A percentile compares a stretch with the other conserved stretches of the same genome.
These are phyloP conservation scores for Aspergillus spinulosporus DNA, from an alignment of 2,329 filamentous ascomycete species.

Conservation along the genomic window DNA sequence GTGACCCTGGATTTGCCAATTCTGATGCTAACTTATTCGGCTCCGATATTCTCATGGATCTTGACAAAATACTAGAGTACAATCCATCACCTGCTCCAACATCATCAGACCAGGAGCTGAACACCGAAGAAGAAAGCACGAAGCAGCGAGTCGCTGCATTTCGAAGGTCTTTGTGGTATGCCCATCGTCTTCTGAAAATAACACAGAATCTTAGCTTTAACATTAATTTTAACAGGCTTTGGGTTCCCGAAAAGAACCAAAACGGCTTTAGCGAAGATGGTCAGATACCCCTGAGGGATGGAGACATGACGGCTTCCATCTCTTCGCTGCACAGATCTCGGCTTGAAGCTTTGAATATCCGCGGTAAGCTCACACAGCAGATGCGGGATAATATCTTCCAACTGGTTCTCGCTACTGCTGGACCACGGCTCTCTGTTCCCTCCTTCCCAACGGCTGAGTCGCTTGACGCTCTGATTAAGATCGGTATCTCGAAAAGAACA, in stretches of 20 bases:
- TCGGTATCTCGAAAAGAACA: constrained; percentile 9
- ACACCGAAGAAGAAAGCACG: background rate
- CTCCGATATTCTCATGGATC: background rate
- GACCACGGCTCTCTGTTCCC: constrained; percentile 5
- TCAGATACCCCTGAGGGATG: constrained; percentile 7
- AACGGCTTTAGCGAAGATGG: constrained; percentile 6
- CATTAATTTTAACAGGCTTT: background rate
- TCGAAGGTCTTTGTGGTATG: constrained; percentile 7
- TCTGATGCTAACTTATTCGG: constrained; percentile 1
- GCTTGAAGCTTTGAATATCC: constrained; percentile 9
- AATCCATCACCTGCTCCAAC: background rate
- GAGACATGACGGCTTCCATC: constrained; percentile 10
- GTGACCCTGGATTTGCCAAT: constrained; percentile 1
- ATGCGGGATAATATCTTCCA: constrained; percentile 7
- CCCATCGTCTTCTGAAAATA: background rate
- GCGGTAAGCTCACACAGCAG: constrained; percentile 7
- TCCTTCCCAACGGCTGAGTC: constrained; percentile 12
- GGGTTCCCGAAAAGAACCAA: constrained; percentile 11
- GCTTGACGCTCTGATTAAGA: constrained; percentile 8
- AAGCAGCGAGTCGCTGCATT: constrained; percentile 7
- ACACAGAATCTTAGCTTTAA: background rate
- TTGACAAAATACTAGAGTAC: constrained; percentile 5
- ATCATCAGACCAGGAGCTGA: background rate
- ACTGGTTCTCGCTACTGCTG: background rate
- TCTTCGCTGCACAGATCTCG: constrained; percentile 6